Evolutionary conservation across 305 asterid genomes (phyloP), one percentile per base, ranked within the genome.

Genomic region (Stenogyne calaminthoides): DNA sequence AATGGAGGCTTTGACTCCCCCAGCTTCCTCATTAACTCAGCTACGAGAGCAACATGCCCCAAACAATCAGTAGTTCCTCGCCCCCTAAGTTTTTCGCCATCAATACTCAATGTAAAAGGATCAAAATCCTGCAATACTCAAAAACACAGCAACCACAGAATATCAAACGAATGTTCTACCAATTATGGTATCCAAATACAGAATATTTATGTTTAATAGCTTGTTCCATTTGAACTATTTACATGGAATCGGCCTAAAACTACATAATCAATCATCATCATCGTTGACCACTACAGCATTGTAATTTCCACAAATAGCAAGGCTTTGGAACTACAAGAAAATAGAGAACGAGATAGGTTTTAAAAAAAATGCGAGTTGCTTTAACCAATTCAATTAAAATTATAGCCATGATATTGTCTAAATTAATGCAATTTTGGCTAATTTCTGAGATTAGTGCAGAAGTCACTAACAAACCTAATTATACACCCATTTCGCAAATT

Each of bases 11-110:
- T 95, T 54, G 89, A 76, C 88, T 88, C 95, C 15, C 94, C 99
- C 70, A 95, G 75, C 73, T 73, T 84, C 82, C 75, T 87, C 98
- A 95, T 88, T 75, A 95, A 84, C 77, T 90, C 97, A 42, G 98
- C 84, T 49, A 92, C 98, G 76, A 95, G 97, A 22, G 97, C 97
- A 65, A 95, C 99, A 52, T 95, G 99, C 52, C 99, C 99, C 77
- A 95, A 87, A 82, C 99, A 95, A 74, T 95, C 96, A 2, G 99
- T 92, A 60, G 99, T 95, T 78, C 99, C 98, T 72, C 99, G 96
- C 72, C 99, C 99, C 76, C 82, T 82, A 54, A 95, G 95, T 81
- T 88, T 95, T 78, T 95, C 99, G 15, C 96, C 98, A 42, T 92
- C 97, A 22, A 86, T 83, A 84, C 95, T 84, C 88, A 94, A 29